These are phyloP conservation scores for Hygrophila difformis DNA, from an alignment of 257 asterid genomes.

Conservation along the genomic window DNA sequence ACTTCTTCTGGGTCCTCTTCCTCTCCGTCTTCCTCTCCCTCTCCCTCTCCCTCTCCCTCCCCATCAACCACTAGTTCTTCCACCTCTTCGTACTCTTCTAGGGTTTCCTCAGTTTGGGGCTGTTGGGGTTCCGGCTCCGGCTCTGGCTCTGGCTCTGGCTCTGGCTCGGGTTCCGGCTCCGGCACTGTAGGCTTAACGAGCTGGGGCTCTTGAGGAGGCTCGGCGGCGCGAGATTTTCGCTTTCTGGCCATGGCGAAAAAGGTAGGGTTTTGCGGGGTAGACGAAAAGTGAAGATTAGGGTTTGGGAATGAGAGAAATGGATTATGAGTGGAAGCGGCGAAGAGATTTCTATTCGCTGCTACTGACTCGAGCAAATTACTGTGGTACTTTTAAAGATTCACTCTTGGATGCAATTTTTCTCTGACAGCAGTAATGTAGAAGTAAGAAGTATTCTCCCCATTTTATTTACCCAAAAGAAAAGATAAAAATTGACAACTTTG, in stretches of 20 bases:
- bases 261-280: conserved; percentile 6
- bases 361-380: no score
- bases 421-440: no score
- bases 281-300: neutral
- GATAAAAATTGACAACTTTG: no score
- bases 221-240: conserved; percentile 63
- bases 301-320: neutral
- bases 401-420: no score
- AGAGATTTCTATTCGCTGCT: no score
- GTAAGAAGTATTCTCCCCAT: no score
- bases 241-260: conserved; percentile 77
- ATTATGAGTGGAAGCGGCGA: no score
- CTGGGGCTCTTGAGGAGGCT: conserved; percentile 22
- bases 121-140: neutral
- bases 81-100: conserved; percentile 12
- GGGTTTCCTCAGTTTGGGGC: neutral
- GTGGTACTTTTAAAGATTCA: no score
- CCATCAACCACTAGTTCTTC: no score
- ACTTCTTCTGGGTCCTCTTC: conserved; percentile 21
- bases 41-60: conserved; percentile 14
- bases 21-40: conserved; percentile 14
- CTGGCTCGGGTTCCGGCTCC: conserved; percentile 13
- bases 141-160: conserved; percentile 14
- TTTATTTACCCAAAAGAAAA: no score
- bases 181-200: neutral